A percentile compares a stretch with the other conserved stretches of the same genome.
Evolutionary conservation across 108 stramenopile genomes (phyloP).

Genomic region (Asterionellopsis glacialis): DNA sequence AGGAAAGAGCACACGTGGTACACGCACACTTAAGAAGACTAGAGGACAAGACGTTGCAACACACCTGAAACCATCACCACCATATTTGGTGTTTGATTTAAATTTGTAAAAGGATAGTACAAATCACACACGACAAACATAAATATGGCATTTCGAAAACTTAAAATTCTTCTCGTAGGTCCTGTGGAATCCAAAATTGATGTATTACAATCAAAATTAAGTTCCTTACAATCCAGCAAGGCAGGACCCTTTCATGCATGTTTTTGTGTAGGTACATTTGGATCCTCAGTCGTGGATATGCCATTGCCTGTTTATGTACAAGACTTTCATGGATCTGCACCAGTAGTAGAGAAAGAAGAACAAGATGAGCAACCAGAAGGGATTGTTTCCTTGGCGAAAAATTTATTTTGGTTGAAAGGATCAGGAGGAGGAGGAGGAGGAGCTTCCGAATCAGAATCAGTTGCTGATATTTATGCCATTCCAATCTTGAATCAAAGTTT

Average conservation of each 20-base stretch:
- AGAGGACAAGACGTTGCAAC: no score
- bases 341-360: neutral
- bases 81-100: no score
- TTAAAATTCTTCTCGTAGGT: conserved; percentile 67
- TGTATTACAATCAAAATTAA: conserved; percentile 45
- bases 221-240: conserved; percentile 59
- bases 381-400: conserved; percentile 1
- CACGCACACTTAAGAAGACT: no score
- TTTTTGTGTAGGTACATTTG: conserved; percentile 61
- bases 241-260: conserved; percentile 83
- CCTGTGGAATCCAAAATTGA: conserved; percentile 48
- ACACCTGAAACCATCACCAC: no score
- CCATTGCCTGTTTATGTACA: conserved; percentile 41
- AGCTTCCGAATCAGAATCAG: conserved; percentile 14
- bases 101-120: no score
- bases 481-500: conserved; percentile 16
- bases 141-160: conserved; percentile 11
- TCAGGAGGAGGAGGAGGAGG: conserved; percentile 18
- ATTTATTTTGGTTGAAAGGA: neutral
- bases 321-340: conserved; percentile 4
- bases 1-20: no score
- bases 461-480: conserved; percentile 19
- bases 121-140: no score
- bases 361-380: neutral
- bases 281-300: conserved; percentile 5